Percentiles rank a stretch among this genome's conserved stretches.
Conservation (phyloP, 208 protist genomes). For the Jaenimonas drosophilae region DNA sequence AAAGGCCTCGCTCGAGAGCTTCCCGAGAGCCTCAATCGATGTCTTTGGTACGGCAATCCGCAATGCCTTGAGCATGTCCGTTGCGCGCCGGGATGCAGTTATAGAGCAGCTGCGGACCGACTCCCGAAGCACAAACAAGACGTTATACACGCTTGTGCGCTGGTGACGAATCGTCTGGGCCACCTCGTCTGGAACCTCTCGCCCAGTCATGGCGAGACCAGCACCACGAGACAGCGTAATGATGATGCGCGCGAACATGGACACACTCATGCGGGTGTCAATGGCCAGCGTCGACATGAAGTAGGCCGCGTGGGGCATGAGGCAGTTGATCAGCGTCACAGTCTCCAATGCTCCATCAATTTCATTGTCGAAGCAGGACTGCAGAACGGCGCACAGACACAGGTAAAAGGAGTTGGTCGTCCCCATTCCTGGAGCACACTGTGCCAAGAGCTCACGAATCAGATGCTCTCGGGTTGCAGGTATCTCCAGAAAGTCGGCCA, state of each 20-base stretch:
- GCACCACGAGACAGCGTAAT: slow-evolving; percentile 74
- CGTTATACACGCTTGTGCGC: slow-evolving; percentile 80
- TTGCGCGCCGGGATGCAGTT: slow-evolving; percentile 56
- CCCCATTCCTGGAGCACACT: slow-evolving; percentile 68
- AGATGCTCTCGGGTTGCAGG: slow-evolving; percentile 66
- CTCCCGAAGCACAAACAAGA: slow-evolving; percentile 79
- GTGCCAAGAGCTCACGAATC: slow-evolving; percentile 48
- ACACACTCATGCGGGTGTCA: slow-evolving; percentile 79
- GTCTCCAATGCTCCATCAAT: slow-evolving; percentile 69
- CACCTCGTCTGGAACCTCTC: slow-evolving; percentile 60
- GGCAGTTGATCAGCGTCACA: slow-evolving; percentile 71
- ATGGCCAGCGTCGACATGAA: slow-evolving; percentile 74
- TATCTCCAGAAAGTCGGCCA: slow-evolving; percentile 58
- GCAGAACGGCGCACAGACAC: slow-evolving; percentile 80
- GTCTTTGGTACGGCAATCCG: slow-evolving; percentile 63
- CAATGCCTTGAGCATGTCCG: slow-evolving; percentile 79
- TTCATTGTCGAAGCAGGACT: slow-evolving; percentile 67
- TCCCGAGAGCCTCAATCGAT: slow-evolving; percentile 80
- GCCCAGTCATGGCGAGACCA: slow-evolving; percentile 79
- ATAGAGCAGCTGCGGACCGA: slow-evolving; percentile 78
- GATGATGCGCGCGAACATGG: slow-evolving; percentile 84
- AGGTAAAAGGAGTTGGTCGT: slow-evolving; percentile 77
- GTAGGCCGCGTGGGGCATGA: slow-evolving; percentile 87
- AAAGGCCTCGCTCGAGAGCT: slow-evolving; percentile 70
- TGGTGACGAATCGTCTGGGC: slow-evolving; percentile 44